Conservation (phyloP, 2,329 filamentous ascomycete species). For the Beauveria asiatica region DNA sequence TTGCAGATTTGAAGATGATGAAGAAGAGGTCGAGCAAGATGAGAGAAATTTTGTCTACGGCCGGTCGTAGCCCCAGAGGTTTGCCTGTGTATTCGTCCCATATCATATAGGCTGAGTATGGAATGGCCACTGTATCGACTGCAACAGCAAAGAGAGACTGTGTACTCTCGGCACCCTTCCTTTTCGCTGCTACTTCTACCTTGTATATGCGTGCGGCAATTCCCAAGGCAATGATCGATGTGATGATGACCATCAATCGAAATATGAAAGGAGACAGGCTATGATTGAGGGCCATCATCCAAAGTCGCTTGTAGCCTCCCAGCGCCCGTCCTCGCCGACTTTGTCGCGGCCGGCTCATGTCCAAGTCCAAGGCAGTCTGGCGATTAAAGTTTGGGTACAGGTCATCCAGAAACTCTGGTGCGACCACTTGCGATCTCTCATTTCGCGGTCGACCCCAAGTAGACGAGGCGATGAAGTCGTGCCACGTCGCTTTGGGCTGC, state of each 20-base stretch:
- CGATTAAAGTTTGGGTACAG: slow-evolving; percentile 40
- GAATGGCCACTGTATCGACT: slow-evolving; percentile 79
- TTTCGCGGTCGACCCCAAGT: slow-evolving; percentile 39
- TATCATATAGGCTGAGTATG: slow-evolving; percentile 89
- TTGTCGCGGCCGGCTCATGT: slow-evolving; percentile 19
- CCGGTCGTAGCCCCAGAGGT: slow-evolving; percentile 76
- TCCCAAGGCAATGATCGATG: slow-evolving; percentile 73
- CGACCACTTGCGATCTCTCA: slow-evolving; percentile 41
- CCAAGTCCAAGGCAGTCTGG: slow-evolving; percentile 25
- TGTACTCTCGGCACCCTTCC: slow-evolving; percentile 47
- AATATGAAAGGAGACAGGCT: slow-evolving; percentile 80
- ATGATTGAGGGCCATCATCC: slow-evolving; percentile 65
- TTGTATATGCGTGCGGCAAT: slow-evolving; percentile 68
- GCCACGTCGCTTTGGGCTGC: slow-evolving; percentile 39
- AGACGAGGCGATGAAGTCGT: slow-evolving; percentile 45
- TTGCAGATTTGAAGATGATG: slow-evolving; percentile 94
- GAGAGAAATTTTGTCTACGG: slow-evolving; percentile 78
- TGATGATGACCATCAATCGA: slow-evolving; percentile 72
- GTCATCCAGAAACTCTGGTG: slow-evolving; percentile 34
- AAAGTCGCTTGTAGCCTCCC: slow-evolving; percentile 46
- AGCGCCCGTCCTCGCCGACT: slow-evolving; percentile 24
- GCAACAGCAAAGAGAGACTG: slow-evolving; percentile 84
- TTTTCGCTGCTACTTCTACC: slow-evolving; percentile 39
- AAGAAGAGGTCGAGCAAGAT: slow-evolving; percentile 91
- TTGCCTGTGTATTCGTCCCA: slow-evolving; percentile 95